Base-by-base conservation (phyloP, 2,329 filamentous ascomycete species). In the Diaporthe ampelina region DNA sequence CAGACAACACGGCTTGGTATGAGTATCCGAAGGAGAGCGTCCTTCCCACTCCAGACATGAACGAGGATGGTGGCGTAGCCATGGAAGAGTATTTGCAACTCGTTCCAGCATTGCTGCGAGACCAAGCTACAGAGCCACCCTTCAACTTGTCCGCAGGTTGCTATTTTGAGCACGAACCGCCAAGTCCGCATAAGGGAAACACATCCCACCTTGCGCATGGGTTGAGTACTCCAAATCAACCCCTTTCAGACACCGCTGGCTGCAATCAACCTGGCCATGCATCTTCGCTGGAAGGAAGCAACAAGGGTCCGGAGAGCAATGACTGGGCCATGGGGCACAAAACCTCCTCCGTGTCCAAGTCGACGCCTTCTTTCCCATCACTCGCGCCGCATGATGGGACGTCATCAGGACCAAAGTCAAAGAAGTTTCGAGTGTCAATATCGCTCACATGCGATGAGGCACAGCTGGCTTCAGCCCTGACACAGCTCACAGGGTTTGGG, bases 351-450 rank as follows among this genome's bases (percentile, higher is more conserved):
- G 59, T 63, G 13, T 29, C 59, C 17, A 63, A 48, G 32, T 63
- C 40, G 59, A 63, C 59, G 32, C 59, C 43, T 32, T 65, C 59
- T 32, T 65, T 50, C 43, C 61, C 61, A 48, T 65, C 61, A 50
- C 61, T 50, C 19, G 19, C 29, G 10, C 26, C 61, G 35, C 43
- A 65, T 32, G 26, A 48, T 35, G 26, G 10, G 43, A 50, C 61
- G 50, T 11, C 61, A 15, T 19, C 40, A 48, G 26, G 40, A 65
- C 40, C 43, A 35, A 63, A 63, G 59, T 50, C 61, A 11, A 50
- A 26, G 17, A 65, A n/a, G 61, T 50, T 65, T 7, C 43, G 43
- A 10, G 26, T 65, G 24, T 65, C 61, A 17, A 35, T 65, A 35
- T n/a, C 61, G 35, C 43, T 65, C 19, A 65, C 61, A 35, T 65